Percentiles rank a stretch among this genome's conserved stretches.
Evolutionary conservation across 2,329 filamentous ascomycete genomes (phyloP).

Genomic region (Raffaelea arxii): DNA sequence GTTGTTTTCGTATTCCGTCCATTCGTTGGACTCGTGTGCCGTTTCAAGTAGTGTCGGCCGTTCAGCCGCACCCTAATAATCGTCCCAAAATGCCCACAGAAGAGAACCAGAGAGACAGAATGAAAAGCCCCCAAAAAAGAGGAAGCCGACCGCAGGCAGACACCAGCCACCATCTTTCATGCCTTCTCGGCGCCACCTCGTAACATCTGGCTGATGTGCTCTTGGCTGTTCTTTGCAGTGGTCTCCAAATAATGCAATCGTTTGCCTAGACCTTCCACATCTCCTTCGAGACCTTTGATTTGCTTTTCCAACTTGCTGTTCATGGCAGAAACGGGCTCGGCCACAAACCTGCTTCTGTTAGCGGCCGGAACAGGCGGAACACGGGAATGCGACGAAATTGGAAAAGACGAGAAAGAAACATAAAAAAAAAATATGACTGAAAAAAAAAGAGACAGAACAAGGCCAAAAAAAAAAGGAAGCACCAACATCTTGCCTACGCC

Average conservation of each 20-base stretch:
- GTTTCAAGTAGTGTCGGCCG: too few relatives aligned
- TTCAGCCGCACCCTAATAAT: too few relatives aligned
- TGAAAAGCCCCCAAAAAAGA: too few relatives aligned
- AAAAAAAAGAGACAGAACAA: too few relatives aligned
- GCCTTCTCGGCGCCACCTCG: conserved; percentile 33
- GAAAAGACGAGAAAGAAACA: not conserved
- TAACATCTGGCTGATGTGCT: conserved; percentile 85
- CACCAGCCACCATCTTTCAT: conserved; percentile 3
- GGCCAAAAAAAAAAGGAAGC: not conserved
- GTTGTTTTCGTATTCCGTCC: too few relatives aligned
- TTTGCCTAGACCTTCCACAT: conserved; percentile 76
- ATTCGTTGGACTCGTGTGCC: too few relatives aligned
- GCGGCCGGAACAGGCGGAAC: too few relatives aligned
- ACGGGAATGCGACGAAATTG: too few relatives aligned
- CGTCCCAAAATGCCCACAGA: not conserved
- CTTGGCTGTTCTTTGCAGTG: conserved; percentile 86
- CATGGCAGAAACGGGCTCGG: conserved; percentile 61
- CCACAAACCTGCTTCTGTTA: conserved; percentile 65
- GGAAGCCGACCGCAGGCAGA: not conserved
- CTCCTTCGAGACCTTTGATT: conserved; percentile 62
- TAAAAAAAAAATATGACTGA: not conserved
- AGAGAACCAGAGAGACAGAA: not conserved
- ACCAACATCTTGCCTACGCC: conserved; percentile 92
- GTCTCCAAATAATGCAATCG: conserved; percentile 89
- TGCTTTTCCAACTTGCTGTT: conserved; percentile 68